Percentiles rank a stretch among this genome's conserved stretches.
Conservation (phyloP, 2,329 filamentous ascomycete species). For the Harringtonia lauricola region DNA sequence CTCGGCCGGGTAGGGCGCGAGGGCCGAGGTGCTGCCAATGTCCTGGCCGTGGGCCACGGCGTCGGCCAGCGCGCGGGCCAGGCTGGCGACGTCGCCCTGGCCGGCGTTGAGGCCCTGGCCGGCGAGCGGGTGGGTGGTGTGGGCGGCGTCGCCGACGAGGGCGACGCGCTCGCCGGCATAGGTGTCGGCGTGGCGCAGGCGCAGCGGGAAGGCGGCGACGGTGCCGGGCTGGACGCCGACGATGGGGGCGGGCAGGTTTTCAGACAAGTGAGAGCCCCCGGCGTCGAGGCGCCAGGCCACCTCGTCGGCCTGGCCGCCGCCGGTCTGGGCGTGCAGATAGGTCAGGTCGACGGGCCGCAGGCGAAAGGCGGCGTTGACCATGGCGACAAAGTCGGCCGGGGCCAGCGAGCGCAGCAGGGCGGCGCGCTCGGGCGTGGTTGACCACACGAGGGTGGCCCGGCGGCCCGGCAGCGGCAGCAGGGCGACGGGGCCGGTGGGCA, state of each 20-base stretch:
- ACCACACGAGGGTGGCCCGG: constrained; percentile 84
- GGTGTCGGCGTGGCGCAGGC: constrained; percentile 84
- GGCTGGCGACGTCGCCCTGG: constrained; percentile 74
- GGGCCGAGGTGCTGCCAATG: constrained; percentile 63
- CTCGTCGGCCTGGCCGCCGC: constrained; percentile 33
- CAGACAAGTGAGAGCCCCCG: constrained; percentile 17
- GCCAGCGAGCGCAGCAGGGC: constrained; percentile 67
- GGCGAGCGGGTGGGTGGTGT: constrained; percentile 88
- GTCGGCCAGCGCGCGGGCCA: constrained; percentile 63
- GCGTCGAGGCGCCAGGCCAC: constrained; percentile 59
- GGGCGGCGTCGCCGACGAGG: constrained; percentile 86
- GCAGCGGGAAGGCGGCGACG: constrained; percentile 82
- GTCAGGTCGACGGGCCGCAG: constrained; percentile 67
- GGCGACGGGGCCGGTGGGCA: constrained; percentile 84
- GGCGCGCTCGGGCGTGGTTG: constrained; percentile 73
- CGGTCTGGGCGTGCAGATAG: constrained; percentile 59
- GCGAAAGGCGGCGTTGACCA: constrained; percentile 91
- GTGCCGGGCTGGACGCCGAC: constrained; percentile 65
- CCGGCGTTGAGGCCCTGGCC: constrained; percentile 93
- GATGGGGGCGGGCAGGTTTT: constrained; percentile 54
- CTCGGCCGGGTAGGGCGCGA: constrained; percentile 73
- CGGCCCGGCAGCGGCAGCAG: constrained; percentile 82
- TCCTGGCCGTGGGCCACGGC: constrained; percentile 79
- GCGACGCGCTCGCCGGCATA: constrained; percentile 88
- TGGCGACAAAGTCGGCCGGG: constrained; percentile 62